Base-by-base conservation (phyloP, 2,329 filamentous ascomycete species). In the Cryphonectria parasitica region DNA sequence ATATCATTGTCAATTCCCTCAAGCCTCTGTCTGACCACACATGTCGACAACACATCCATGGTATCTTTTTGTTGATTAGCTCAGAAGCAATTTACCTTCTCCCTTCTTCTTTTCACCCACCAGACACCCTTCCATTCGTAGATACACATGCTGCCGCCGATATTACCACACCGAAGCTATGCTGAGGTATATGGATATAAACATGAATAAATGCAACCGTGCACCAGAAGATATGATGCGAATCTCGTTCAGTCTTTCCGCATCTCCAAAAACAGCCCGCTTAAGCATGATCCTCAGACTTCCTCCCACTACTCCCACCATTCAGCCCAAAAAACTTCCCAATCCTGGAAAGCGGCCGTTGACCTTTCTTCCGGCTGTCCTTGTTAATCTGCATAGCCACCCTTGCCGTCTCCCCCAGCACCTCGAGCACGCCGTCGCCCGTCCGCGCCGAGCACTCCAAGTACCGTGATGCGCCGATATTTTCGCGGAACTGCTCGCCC, bases 391-490 rank as follows among this genome's bases (percentile, higher is more conserved):
- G 69, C 58, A 72, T 61, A 41, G 71, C 69, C n/a, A 66, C 41
- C 4, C 71, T 60, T 19, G 71, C 67, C n/a, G 69, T 63, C 69
- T 72, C 71, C 19, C 67, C 66, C 13, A 72, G 66, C n/a, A 72
- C 69, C 17, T 72, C 71, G 41, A 70, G 58, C 62, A 72, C 71
- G 58, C 71, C 71, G 22, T 71, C 71, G 41, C 71, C 71, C 25
- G 69, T 71, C 28, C 71, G 69, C 15, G 71, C 71, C 31, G 71
- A 72, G 69, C 71, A 72, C 66, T 72, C 71, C 28, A 72, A 36
- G 58, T 72, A 72, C n/a, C 71, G 62, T 19, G 62, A 49, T 31
- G 71, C 71, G 62, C 71, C 71, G 64, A 72, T 72, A 52, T 67
- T 72, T 49, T 71, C 69, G 36, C 71, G 71, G 31, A 72, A 67